Percentiles rank a stretch among this genome's conserved stretches.
phyloP scores from a whole-genome alignment of 805 yeast genomes.

The Saturnispora kantuleensis region DNA sequence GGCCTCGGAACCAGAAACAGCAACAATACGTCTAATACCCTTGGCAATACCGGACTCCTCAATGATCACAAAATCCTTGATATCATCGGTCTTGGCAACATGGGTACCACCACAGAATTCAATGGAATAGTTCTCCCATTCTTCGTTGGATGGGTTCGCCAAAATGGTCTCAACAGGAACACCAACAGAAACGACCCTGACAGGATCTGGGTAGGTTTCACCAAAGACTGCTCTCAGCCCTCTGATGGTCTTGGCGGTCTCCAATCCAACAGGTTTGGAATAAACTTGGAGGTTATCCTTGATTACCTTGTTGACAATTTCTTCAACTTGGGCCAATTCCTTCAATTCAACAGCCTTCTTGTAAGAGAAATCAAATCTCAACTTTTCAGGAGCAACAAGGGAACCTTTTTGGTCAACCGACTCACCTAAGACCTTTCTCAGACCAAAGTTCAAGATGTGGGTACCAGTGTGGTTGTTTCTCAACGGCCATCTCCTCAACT shows the following conservation, averaged over 20 bases:
- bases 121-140: slow-evolving; percentile 73
- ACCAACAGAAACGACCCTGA: slow-evolving; percentile 94
- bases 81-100: slow-evolving; percentile 84
- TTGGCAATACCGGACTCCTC: slow-evolving; percentile 98
- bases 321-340: slow-evolving; percentile 71
- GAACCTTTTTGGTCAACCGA: slow-evolving; percentile 95
- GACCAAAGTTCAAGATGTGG: slow-evolving; percentile 82
- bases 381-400: slow-evolving; percentile 86
- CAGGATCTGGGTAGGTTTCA: slow-evolving; percentile 98
- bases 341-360: slow-evolving; percentile 68
- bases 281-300: slow-evolving; percentile 63
- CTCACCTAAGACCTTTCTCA: slow-evolving; percentile 78
- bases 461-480: slow-evolving; percentile 99
- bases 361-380: slow-evolving; percentile 94
- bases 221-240: slow-evolving; percentile 98
- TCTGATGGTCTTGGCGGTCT: slow-evolving; percentile 58
- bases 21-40: slow-evolving; percentile 97
- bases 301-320: slow-evolving; percentile 61
- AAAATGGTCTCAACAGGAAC: slow-evolving; percentile 76
- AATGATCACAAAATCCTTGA: slow-evolving; percentile 76
- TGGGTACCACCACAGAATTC: slow-evolving; percentile 99
- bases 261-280: slow-evolving; percentile 73
- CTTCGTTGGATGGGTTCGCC: slow-evolving; percentile 53
- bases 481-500: slow-evolving; percentile 89
- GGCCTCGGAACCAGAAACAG: slow-evolving; percentile 89